Percentiles rank a stretch among this genome's conserved stretches.
Evolutionary conservation across 805 yeast species (phyloP).

Genomic region (Saccharomycopsis synnaedendra): DNA sequence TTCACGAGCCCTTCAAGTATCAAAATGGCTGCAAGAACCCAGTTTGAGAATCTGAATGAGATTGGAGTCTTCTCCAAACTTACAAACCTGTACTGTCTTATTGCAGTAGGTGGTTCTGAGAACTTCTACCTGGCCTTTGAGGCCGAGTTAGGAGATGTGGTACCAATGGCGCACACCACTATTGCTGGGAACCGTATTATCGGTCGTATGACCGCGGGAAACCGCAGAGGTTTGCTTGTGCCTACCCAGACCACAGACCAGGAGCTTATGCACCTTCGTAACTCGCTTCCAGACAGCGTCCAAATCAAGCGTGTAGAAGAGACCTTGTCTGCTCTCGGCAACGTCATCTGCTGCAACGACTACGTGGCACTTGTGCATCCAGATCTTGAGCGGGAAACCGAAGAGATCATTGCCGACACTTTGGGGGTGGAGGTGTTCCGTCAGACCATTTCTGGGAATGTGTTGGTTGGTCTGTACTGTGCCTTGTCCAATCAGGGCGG

Average conservation of each 20-base stretch:
- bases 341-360: constrained; percentile 96
- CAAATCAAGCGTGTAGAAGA: constrained; percentile 97
- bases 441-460: constrained; percentile 98
- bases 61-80: constrained; percentile 92
- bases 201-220: constrained; percentile 97
- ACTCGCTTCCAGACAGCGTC: constrained; percentile 88
- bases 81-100: constrained; percentile 92
- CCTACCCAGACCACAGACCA: constrained; percentile 98
- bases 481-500: constrained; percentile 96
- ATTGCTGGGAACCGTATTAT: constrained; percentile 97
- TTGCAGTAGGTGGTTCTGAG: constrained; percentile 93
- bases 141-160: constrained; percentile 92
- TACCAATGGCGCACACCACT: constrained; percentile 94
- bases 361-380: constrained; percentile 99
- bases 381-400: constrained; percentile 98
- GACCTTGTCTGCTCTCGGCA: constrained; percentile 92
- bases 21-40: constrained; percentile 61
- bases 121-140: constrained; percentile 88
- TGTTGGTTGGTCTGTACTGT: constrained; percentile 94
- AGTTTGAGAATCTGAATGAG: constrained; percentile 78
- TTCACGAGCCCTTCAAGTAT: too few relatives aligned
- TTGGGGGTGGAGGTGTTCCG: constrained; percentile 98
- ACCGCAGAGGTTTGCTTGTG: constrained; percentile 92
- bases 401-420: constrained; percentile 95
- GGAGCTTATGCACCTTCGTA: constrained; percentile 94